A percentile compares a stretch with the other conserved stretches of the same genome.
Evolutionary conservation across 2,329 filamentous ascomycete genomes (phyloP).

Genomic region (Bipolaris oryzae): DNA sequence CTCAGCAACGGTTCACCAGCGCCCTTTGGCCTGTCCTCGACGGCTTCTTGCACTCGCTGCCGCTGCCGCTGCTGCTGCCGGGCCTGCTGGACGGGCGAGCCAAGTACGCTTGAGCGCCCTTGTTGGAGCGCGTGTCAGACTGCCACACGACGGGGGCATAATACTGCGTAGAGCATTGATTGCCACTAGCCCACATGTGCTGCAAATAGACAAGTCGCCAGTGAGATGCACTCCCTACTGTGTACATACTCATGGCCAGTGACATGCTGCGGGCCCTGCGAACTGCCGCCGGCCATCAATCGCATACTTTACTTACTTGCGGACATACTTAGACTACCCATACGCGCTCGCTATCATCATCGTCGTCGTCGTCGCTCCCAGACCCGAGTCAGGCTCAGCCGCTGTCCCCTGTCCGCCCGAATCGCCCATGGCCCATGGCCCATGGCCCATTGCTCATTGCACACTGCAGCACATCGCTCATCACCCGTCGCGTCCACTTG

Average conservation of each 20-base stretch:
- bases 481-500: constrained; percentile 21
- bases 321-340: constrained; percentile 16
- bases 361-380: constrained; percentile 20
- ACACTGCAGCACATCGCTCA: too few relatives aligned
- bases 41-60: background rate
- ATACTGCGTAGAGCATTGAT: constrained; percentile 13
- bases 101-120: background rate
- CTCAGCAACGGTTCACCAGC: constrained; percentile 1
- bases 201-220: constrained; percentile 10
- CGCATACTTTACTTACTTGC: too few relatives aligned
- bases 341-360: constrained; percentile 20
- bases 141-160: constrained; percentile 1
- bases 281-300: constrained; percentile 24
- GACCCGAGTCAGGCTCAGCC: constrained; percentile 10
- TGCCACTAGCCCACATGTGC: constrained; percentile 1
- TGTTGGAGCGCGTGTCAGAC: constrained; percentile 5
- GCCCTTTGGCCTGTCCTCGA: too few relatives aligned
- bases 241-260: constrained; percentile 11
- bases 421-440: background rate
- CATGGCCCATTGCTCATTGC: too few relatives aligned
- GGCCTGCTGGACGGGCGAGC: background rate
- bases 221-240: constrained; percentile 1
- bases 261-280: constrained; percentile 15
- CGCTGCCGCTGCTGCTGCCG: background rate
- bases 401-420: constrained; percentile 9